Evolutionary conservation across 1,139 yeast species (phyloP).

Genomic region (Wickerhamomyces sp.): DNA sequence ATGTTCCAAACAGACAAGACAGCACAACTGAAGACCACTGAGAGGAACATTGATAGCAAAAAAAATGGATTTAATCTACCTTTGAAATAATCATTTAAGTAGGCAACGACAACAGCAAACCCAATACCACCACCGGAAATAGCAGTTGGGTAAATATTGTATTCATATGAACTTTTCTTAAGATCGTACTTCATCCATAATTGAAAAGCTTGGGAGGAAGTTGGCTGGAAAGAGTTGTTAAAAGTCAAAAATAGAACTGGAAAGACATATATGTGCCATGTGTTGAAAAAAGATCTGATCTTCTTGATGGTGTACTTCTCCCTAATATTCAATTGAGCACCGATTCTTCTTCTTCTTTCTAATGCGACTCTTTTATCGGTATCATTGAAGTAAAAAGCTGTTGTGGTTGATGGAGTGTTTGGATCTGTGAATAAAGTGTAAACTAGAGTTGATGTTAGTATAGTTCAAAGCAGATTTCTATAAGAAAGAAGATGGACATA

Average conservation of each 20-base stretch:
- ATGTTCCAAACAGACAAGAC: conserved; percentile 14
- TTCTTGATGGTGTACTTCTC: conserved; percentile 13
- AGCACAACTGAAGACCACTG: conserved; percentile 9
- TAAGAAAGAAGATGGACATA: conserved; percentile 30
- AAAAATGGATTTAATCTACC: conserved; percentile 6
- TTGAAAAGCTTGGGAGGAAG: conserved; percentile 13
- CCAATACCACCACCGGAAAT: conserved; percentile 18
- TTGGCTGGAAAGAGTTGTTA: conserved; percentile 14
- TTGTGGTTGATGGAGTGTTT: conserved; percentile 20
- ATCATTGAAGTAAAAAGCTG: conserved; percentile 13
- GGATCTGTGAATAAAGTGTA: conserved; percentile 21
- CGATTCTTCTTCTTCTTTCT: conserved; percentile 17
- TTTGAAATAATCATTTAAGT: conserved; percentile 11
- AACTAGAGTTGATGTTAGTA: conserved; percentile 6
- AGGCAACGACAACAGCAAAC: conserved; percentile 9
- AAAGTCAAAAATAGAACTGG: conserved; percentile 13
- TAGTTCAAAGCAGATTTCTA: neutral
- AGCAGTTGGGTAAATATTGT: conserved; percentile 17
- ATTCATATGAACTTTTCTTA: conserved; percentile 11
- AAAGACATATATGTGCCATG: conserved; percentile 16
- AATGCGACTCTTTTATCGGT: conserved; percentile 14
- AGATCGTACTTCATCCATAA: conserved; percentile 14
- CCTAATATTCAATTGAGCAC: conserved; percentile 16
- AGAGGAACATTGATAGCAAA: conserved; percentile 8
- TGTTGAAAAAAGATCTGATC: conserved; percentile 34